Conservation (phyloP, 192 early-diverging fungal genomes). For the Coemansia sp. region DNA sequence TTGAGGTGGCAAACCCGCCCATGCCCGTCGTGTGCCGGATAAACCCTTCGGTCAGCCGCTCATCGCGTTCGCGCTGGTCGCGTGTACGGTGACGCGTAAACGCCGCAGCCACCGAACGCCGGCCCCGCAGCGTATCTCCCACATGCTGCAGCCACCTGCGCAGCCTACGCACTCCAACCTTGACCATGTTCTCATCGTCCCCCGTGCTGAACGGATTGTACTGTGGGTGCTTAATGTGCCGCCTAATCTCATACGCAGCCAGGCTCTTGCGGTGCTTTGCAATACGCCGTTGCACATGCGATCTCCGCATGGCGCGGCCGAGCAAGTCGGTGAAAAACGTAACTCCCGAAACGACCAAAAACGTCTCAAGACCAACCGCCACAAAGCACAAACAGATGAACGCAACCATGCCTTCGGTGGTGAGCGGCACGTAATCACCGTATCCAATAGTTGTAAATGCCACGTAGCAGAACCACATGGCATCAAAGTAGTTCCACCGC, state of each 20-base stretch:
- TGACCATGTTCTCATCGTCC: conserved; percentile 33
- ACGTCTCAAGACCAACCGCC: conserved; percentile 52
- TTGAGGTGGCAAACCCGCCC: conserved; percentile 32
- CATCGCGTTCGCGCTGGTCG: conserved; percentile 33
- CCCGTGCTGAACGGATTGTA: conserved; percentile 49
- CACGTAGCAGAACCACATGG: conserved; percentile 55
- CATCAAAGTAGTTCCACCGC: conserved; percentile 49
- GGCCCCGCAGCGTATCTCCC: conserved; percentile 22
- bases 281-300: conserved; percentile 44
- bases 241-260: conserved; percentile 52
- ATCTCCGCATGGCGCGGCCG: conserved; percentile 24
- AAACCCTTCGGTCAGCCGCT: conserved; percentile 38
- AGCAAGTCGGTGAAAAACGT: conserved; percentile 43
- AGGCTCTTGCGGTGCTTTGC: conserved; percentile 38
- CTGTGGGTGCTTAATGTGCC: conserved; percentile 54
- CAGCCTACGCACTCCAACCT: conserved; percentile 27
- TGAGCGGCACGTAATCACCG: conserved; percentile 41
- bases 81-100: conserved; percentile 17
- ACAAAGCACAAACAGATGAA: conserved; percentile 54
- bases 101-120: conserved; percentile 5
- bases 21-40: conserved; percentile 46
- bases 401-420: conserved; percentile 40
- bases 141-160: conserved; percentile 15
- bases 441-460: conserved; percentile 57
- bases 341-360: conserved; percentile 48